These are phyloP conservation scores for Phytophthora sp. DNA, from an alignment of 352 stramenopile genomes.

Conservation along the genomic window DNA sequence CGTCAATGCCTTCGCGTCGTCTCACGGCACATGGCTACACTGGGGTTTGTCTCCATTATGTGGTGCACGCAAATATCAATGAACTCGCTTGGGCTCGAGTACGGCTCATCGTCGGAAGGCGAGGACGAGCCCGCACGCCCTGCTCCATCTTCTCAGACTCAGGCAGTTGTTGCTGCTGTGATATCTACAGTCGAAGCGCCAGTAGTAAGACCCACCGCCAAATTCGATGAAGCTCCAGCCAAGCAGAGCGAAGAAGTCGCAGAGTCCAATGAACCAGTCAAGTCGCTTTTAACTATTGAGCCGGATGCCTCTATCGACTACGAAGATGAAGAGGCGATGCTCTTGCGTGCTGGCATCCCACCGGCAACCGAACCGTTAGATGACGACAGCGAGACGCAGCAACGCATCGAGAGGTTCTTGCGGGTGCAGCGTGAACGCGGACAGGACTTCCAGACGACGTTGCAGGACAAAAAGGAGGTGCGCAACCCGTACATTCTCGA, in stretches of 20 bases:
- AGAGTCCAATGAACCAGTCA: slow-evolving; percentile 8
- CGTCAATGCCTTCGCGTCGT: slow-evolving; percentile 18
- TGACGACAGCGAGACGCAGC: slow-evolving; percentile 46
- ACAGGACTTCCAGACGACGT: slow-evolving; percentile 68
- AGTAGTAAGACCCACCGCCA: background rate
- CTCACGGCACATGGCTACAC: slow-evolving; percentile 32
- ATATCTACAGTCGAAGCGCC: slow-evolving; percentile 6
- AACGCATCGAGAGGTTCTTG: slow-evolving; percentile 73
- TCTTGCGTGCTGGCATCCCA: slow-evolving; percentile 51
- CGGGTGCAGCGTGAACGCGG: slow-evolving; percentile 42
- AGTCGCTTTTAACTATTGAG: slow-evolving; percentile 3
- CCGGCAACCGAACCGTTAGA: slow-evolving; percentile 27
- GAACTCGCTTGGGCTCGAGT: slow-evolving; percentile 51
- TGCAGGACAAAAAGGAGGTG: slow-evolving; percentile 86
- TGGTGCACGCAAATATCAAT: slow-evolving; percentile 33
- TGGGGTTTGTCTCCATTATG: slow-evolving; percentile 1
- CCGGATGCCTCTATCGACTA: slow-evolving; percentile 15
- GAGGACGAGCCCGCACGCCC: slow-evolving; percentile 16
- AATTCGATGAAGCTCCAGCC: slow-evolving; percentile 1
- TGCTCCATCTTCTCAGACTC: background rate
- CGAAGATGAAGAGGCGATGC: slow-evolving; percentile 43
- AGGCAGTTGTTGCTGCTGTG: background rate
- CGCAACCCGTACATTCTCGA: slow-evolving; percentile 88
- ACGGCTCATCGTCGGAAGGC: slow-evolving; percentile 43
- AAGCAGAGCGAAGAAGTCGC: slow-evolving; percentile 8